Evolutionary conservation across 176 grass and related monocot genomes (phyloP).

Genomic region (Typha latifolia): DNA sequence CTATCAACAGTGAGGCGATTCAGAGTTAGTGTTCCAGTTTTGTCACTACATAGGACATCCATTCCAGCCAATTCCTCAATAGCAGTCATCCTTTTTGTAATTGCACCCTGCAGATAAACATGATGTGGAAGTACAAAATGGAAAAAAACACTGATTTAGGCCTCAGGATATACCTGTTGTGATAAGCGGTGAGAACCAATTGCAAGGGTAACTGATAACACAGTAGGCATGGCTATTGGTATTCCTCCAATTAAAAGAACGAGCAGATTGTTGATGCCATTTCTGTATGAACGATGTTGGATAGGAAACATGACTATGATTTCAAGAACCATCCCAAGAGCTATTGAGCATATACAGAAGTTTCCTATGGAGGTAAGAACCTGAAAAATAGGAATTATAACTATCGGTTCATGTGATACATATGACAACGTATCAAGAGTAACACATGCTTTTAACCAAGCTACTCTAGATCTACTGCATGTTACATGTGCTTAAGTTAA

Average conservation of each 20-base stretch:
- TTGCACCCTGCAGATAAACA: conserved; percentile 54
- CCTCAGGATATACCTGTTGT: conserved; percentile 43
- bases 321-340: conserved; percentile 53
- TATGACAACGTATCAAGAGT: not conserved
- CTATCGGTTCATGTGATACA: not conserved
- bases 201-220: conserved; percentile 79
- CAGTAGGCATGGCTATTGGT: conserved; percentile 78
- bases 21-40: conserved; percentile 81
- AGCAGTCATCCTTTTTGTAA: conserved; percentile 85
- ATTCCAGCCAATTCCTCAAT: conserved; percentile 87
- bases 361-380: conserved; percentile 83
- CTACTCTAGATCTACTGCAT: too few species aligned
- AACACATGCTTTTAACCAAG: not conserved
- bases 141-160: not conserved
- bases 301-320: conserved; percentile 81
- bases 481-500: too few species aligned
- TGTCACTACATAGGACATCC: conserved; percentile 91
- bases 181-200: conserved; percentile 73
- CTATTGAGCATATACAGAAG: conserved; percentile 86
- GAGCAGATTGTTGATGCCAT: conserved; percentile 79
- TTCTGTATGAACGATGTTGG: conserved; percentile 56
- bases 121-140: not conserved
- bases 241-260: conserved; percentile 89
- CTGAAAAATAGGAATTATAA: conserved; percentile 28
- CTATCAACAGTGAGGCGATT: conserved; percentile 78